Base-by-base conservation (phyloP, 176 grass and related monocot genomes). In the Puccinellia tenuiflora region DNA sequence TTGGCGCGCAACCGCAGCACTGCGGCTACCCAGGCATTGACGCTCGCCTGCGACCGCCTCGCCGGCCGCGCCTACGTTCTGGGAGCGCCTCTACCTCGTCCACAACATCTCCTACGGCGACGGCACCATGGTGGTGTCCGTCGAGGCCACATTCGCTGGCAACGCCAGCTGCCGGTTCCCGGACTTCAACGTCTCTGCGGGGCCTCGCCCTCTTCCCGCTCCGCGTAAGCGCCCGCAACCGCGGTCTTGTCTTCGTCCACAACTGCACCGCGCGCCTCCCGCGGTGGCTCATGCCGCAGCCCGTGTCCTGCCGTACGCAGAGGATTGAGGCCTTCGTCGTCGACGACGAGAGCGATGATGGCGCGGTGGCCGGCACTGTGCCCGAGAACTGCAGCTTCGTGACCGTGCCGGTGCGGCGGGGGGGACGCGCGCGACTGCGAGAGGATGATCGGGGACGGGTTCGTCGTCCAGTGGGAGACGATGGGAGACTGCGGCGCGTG, bases 161-260 rank as follows among this genome's bases (percentile, higher is more conserved):
- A 12, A 75, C 30, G 18, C 0, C 6, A 22, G 3, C 0, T 94
- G 91, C 56, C 17, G 0, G 0, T 3, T 85, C 16, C 85, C 79
- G 2, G 40, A 79, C 43, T 81, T 84, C 68, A 92, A 90, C 84
- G 21, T 90, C 17, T 59, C 87, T 0, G 16, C 81, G 51, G n/a
- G 20, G 79, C 81, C 82, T 91, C 43, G 21, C n/a, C 0, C 47
- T 35, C 65, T 73, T 53, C 9, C 83, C 88, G 2, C 6, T 88
- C 66, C 10, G 0, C 40, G 28, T 68, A 40, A 86, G 78, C 43
- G 0, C 42, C 42, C 1, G 3, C 12, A 0, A 10, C 0, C 91
- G 83, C 82, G 48, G 15, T 1, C 62, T 97, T 46, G 13, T 30
- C 1, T 94, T 97, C 85, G 7, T 94, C 85, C 54, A 78, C 20